Evolutionary conservation across 768 basidiomycete species (phyloP), one percentile per base, ranked within the genome.

Genomic region (Lenzites betulinus): DNA sequence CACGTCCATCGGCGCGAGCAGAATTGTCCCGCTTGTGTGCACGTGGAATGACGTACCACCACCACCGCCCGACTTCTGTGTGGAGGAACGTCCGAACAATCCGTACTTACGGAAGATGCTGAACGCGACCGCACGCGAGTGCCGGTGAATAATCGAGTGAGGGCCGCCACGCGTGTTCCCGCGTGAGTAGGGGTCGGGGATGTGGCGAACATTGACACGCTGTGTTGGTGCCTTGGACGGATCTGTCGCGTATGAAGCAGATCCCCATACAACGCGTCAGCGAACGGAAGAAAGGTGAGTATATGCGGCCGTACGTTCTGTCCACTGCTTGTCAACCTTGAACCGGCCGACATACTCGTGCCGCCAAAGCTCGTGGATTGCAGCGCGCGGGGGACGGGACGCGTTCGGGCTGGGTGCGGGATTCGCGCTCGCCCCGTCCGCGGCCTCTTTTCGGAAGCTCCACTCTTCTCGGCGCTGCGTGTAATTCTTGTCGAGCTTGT

Each of bases 91-190:
- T 60, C 60, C 63, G 59, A 70, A 69, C 47, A 75, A 69, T 33
- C 69, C 72, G 54, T 88, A 84, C 56, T 83, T 82, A 47, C 92
- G 83, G 71, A 88, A 87, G 49, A 93, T 83, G 0, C 91, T 92
- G 73, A 92, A 92, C 0, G 89, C 92, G 30, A 83, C 75, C 3
- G 88, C 88, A 55, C 88, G 85, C 1, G 92, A 90, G 69, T 93
- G 92, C 65, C 90, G 90, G 73, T 93, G 92, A 33, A 93, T 84
- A 54, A 88, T 85, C 35, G 83, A 79, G 23, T 78, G 76, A 0
- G 90, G 89, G 1, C 89, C 87, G 35, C 79, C 79, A 33, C 72
- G 74, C 7, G 71, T 74, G 36, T 77, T 78, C 5, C 69, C 74
- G 33, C 71, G 72, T n/a, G 75, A 71, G 60, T 76, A 81, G 0